These are phyloP conservation scores for Sclerotinia sclerotiorum DNA, from an alignment of 2,329 filamentous ascomycete species.

Conservation along the genomic window DNA sequence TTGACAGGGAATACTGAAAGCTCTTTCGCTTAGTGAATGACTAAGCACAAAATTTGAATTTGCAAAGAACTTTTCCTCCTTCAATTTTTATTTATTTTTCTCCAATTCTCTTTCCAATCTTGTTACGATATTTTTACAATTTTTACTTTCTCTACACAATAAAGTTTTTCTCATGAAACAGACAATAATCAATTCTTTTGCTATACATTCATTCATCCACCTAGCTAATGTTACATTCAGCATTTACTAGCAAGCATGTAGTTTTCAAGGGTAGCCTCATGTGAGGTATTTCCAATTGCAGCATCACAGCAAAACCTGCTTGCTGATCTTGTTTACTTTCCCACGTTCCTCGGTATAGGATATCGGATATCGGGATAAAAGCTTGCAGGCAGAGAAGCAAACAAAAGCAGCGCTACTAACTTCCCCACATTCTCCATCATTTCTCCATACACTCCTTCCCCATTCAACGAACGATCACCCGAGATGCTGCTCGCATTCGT, in stretches of 20 bases:
- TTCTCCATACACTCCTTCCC: conserved; percentile 9
- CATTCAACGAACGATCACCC: not conserved
- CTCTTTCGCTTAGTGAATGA: conserved; percentile 10
- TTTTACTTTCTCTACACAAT: not conserved
- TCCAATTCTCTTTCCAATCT: not conserved
- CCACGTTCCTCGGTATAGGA: too few species aligned
- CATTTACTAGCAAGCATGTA: conserved; percentile 10
- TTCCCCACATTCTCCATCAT: conserved; percentile 24
- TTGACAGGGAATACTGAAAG: conserved; percentile 3
- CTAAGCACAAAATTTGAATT: not conserved
- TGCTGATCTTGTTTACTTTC: conserved; percentile 14
- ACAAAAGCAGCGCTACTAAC: not conserved
- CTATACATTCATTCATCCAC: not conserved
- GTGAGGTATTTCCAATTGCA: conserved; percentile 6
- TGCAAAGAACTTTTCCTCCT: not conserved
- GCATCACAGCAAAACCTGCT: conserved; percentile 9
- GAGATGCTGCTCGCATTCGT: not conserved
- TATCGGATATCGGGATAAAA: conserved; percentile 16
- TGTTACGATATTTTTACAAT: not conserved
- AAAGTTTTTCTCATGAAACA: not conserved
- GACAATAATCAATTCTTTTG: not conserved
- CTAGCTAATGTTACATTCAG: not conserved
- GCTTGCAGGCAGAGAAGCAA: not conserved
- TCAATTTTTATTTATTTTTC: not conserved
- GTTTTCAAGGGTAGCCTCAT: conserved; percentile 6